These are phyloP conservation scores for Cryptococcus sp. DNA, from an alignment of 1,284 basidiomycete species.

Conservation along the genomic window DNA sequence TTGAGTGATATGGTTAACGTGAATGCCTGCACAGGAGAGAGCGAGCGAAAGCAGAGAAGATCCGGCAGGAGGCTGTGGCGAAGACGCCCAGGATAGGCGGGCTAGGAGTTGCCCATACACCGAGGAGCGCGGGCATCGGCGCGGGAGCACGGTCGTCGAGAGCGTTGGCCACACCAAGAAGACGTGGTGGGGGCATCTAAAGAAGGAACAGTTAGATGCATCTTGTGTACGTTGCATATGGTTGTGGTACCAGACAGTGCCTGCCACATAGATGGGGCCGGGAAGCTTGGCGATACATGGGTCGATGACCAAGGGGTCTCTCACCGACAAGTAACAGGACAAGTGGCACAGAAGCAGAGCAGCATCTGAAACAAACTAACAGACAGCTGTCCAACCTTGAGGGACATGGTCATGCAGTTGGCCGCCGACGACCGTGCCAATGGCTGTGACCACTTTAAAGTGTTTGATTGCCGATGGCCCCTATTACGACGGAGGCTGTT, in stretches of 20 bases:
- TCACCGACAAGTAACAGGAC: conserved; percentile 17
- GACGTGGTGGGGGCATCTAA: conserved; percentile 50
- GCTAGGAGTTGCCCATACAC: conserved; percentile 61
- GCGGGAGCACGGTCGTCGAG: conserved; percentile 58
- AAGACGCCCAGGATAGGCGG: conserved; percentile 69
- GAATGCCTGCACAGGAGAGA: conserved; percentile 29
- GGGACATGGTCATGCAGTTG: conserved; percentile 41
- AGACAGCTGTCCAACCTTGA: conserved; percentile 38
- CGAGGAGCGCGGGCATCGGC: conserved; percentile 60
- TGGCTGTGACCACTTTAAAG: conserved; percentile 25
- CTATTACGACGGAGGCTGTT: too few species aligned
- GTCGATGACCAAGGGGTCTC: conserved; percentile 6
- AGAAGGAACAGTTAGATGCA: background rate
- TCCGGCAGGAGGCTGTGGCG: conserved; percentile 59
- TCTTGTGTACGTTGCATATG: background rate
- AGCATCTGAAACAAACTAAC: conserved; percentile 28
- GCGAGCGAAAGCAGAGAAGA: conserved; percentile 58
- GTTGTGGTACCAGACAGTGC: too few species aligned
- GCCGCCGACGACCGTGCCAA: conserved; percentile 42
- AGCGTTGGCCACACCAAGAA: conserved; percentile 50
- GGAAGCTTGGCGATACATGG: conserved; percentile 1
- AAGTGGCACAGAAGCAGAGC: conserved; percentile 7
- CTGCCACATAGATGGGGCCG: too few species aligned
- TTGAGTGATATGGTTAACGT: background rate
- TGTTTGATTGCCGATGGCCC: background rate